phyloP scores from a whole-genome alignment of 768 basidiomycete genomes.

The Macrolepiota fuliginosa region DNA sequence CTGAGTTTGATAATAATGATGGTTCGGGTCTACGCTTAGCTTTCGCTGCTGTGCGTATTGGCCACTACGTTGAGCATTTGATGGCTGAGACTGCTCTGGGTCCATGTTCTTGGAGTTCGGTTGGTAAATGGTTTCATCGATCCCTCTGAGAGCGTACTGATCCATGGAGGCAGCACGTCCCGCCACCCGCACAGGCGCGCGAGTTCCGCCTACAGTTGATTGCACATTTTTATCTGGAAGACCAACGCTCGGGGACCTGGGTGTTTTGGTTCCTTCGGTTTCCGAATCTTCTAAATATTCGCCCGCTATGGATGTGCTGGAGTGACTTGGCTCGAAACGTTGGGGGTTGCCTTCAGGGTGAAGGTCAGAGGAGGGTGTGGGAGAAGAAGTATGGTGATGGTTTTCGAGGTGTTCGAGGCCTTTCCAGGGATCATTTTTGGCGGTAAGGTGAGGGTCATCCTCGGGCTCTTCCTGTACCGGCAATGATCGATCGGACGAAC shows the following conservation, averaged over 20 bases:
- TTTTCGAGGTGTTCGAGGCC: constrained; percentile 32
- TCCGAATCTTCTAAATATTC: constrained; percentile 40
- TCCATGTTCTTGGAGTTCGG: neutral
- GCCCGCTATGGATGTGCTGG: constrained; percentile 33
- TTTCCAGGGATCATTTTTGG: constrained; percentile 36
- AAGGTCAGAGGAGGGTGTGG: constrained; percentile 54
- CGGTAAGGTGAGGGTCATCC: constrained; percentile 46
- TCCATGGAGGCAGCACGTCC: constrained; percentile 8
- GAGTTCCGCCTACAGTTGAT: neutral
- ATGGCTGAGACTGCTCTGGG: neutral
- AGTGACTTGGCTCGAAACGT: constrained; percentile 24
- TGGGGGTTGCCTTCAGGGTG: constrained; percentile 39
- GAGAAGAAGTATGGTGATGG: constrained; percentile 36
- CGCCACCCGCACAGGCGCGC: neutral
- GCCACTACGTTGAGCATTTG: neutral
- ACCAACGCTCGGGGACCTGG: constrained; percentile 62
- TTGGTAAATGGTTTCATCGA: constrained; percentile 8
- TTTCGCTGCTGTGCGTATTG: constrained; percentile 4
- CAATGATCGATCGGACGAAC: constrained; percentile 69
- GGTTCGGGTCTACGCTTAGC: constrained; percentile 6
- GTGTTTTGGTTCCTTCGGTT: constrained; percentile 60
- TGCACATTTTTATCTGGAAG: constrained; percentile 43
- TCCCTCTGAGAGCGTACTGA: constrained; percentile 7
- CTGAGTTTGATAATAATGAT: neutral
- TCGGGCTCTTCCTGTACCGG: constrained; percentile 78